phyloP scores from a whole-genome alignment of 768 basidiomycete species.

The Boletus rufocinnamomeus region DNA sequence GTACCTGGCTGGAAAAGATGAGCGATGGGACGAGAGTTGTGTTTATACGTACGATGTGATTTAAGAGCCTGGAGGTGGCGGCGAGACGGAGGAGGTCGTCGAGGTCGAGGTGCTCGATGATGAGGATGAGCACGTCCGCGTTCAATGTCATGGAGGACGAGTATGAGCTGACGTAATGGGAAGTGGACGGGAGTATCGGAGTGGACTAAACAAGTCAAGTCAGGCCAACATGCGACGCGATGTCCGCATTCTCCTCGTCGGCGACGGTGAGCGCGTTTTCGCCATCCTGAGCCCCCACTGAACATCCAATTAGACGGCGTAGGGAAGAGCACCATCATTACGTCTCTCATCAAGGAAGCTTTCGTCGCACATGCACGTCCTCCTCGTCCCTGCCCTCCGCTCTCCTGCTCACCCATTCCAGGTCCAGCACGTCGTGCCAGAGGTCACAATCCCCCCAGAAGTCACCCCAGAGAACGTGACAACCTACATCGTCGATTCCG shows the following conservation, averaged over 20 bases:
- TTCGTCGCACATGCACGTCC: constrained; percentile 81
- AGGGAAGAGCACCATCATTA: constrained; percentile 97
- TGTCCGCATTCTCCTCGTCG: constrained; percentile 91
- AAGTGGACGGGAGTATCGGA: not conserved
- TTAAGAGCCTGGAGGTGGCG: constrained; percentile 31
- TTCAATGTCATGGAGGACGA: constrained; percentile 38
- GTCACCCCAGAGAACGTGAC: constrained; percentile 98
- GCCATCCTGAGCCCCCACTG: not conserved
- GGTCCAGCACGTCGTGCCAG: constrained; percentile 95
- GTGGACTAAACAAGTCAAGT: constrained; percentile 15
- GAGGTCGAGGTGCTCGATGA: constrained; percentile 48
- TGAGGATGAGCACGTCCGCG: constrained; percentile 55
- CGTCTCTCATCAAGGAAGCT: constrained; percentile 94
- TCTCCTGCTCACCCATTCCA: constrained; percentile 33
- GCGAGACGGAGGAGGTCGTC: constrained; percentile 42
- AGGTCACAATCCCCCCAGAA: constrained; percentile 97
- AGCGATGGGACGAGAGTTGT: not conserved
- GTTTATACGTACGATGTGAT: constrained; percentile 41
- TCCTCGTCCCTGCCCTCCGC: not conserved
- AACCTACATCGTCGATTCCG: constrained; percentile 96
- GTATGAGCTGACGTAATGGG: constrained; percentile 24
- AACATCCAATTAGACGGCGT: constrained; percentile 73
- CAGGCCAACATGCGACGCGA: constrained; percentile 73
- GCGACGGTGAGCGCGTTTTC: constrained; percentile 68
- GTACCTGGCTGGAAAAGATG: constrained; percentile 44